A percentile compares a stretch with the other conserved stretches of the same genome.
Conservation (phyloP, 371 early-diverging fungal genomes). For the Mortierella sp. region DNA sequence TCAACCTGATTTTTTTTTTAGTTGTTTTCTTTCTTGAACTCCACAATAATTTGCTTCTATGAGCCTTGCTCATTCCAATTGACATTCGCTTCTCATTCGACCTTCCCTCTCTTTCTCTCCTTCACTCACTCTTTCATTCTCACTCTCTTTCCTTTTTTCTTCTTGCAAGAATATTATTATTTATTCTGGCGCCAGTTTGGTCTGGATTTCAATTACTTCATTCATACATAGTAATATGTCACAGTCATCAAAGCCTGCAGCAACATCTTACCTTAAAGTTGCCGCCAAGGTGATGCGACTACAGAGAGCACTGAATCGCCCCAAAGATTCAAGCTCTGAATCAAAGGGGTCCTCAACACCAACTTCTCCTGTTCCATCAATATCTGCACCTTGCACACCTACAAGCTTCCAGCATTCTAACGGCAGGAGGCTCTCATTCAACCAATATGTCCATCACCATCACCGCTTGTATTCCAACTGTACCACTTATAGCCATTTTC, state of each 20-base stretch:
- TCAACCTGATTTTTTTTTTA: too few species aligned
- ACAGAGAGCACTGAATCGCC: conserved; percentile 26
- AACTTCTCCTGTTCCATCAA: not conserved
- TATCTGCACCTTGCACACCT: conserved; percentile 21
- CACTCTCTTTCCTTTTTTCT: not conserved
- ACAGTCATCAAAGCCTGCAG: conserved; percentile 39
- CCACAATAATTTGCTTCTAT: too few species aligned
- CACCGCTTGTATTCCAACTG: conserved; percentile 1
- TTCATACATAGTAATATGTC: conserved; percentile 16
- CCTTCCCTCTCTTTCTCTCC: conserved; percentile 2
- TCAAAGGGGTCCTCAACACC: conserved; percentile 18
- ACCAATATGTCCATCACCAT: conserved; percentile 17
- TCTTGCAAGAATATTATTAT: not conserved
- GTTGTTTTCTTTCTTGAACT: too few species aligned
- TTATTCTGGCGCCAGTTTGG: not conserved
- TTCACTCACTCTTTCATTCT: not conserved
- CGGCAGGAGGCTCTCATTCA: conserved; percentile 34
- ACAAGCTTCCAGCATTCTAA: conserved; percentile 44
- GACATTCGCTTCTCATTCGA: too few species aligned
- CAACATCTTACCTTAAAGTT: conserved; percentile 33
- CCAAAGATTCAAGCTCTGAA: conserved; percentile 17
- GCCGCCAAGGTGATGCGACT: conserved; percentile 47
- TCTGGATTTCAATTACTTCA: conserved; percentile 7
- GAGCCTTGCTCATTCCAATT: too few species aligned
- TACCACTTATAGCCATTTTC: conserved; percentile 2